Percentiles rank a stretch among this genome's conserved stretches.
Conservation (phyloP, 2,329 filamentous ascomycete species). For the Ustulina deusta region DNA sequence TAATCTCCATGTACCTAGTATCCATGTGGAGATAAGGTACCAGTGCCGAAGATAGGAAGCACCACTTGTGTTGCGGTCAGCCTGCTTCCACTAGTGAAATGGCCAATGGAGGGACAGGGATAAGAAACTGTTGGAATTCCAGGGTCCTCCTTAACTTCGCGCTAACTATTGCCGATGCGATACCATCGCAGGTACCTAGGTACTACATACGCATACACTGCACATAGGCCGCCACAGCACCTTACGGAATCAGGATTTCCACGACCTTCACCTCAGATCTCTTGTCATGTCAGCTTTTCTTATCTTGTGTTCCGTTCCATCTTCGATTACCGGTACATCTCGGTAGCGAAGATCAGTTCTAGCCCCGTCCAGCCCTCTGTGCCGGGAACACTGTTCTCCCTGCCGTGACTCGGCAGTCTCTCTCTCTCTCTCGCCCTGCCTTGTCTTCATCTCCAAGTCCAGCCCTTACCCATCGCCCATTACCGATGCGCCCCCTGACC, state of each 20-base stretch:
- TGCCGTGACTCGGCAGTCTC: neutral
- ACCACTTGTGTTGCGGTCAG: neutral
- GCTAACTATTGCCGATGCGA: slow-evolving; percentile 31
- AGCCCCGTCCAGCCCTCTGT: slow-evolving; percentile 9
- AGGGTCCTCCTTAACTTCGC: slow-evolving; percentile 31
- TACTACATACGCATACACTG: neutral
- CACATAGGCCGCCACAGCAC: neutral
- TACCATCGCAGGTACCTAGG: too few species aligned
- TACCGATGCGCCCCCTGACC: neutral
- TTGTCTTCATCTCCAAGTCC: neutral
- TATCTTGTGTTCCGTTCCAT: slow-evolving; percentile 34
- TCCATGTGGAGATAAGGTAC: slow-evolving; percentile 8
- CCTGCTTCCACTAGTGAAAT: neutral
- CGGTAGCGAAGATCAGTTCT: slow-evolving; percentile 19
- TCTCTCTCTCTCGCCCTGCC: neutral
- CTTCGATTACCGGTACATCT: slow-evolving; percentile 25
- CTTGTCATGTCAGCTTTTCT: slow-evolving; percentile 21
- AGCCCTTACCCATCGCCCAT: neutral
- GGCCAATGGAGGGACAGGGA: slow-evolving; percentile 30
- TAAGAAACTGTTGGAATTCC: slow-evolving; percentile 20
- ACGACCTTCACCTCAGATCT: slow-evolving; percentile 2
- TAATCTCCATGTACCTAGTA: too few species aligned
- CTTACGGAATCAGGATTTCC: slow-evolving; percentile 19
- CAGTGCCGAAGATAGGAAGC: slow-evolving; percentile 9
- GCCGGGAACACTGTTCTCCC: slow-evolving; percentile 6